A percentile compares a stretch with the other conserved stretches of the same genome.
Conservation (phyloP, 2,329 filamentous ascomycete genomes). For the Pseudogymnoascus sp. region DNA sequence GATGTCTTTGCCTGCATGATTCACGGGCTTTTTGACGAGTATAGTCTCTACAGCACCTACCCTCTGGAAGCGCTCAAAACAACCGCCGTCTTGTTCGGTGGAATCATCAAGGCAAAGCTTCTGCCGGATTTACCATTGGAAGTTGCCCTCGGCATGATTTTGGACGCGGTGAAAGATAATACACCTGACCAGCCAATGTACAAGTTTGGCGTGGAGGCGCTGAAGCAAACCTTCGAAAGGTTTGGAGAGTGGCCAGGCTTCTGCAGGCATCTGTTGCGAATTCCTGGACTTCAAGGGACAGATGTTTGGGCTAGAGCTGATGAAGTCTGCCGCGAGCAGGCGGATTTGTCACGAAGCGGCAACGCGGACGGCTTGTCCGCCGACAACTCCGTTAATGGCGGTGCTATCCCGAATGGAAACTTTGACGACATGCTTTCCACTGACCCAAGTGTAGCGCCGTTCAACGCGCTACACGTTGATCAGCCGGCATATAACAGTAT, state of each 20-base stretch:
- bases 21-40: conserved; percentile 94
- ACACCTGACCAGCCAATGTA: conserved; percentile 84
- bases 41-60: conserved; percentile 90
- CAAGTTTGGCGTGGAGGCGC: conserved; percentile 92
- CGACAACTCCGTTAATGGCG: conserved; percentile 35
- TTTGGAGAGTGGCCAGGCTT: conserved; percentile 94
- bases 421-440: conserved; percentile 52
- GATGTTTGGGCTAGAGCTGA: conserved; percentile 79
- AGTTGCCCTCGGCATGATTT: conserved; percentile 92
- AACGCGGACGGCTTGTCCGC: conserved; percentile 42
- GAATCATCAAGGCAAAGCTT: conserved; percentile 89
- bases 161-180: conserved; percentile 90
- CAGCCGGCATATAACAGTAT: conserved; percentile 54
- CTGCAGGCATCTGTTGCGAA: conserved; percentile 76
- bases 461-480: conserved; percentile 72
- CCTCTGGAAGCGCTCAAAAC: conserved; percentile 93
- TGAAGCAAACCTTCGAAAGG: conserved; percentile 78
- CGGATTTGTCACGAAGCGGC: conserved; percentile 49
- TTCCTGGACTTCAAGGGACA: conserved; percentile 74
- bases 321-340: conserved; percentile 65
- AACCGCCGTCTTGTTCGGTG: conserved; percentile 92
- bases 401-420: conserved; percentile 62
- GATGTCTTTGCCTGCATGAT: conserved; percentile 99
- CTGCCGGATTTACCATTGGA: conserved; percentile 86
- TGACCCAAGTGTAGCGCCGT: conserved; percentile 63